Conservation (phyloP, 345 rosid species). For the Trapa incisa region DNA sequence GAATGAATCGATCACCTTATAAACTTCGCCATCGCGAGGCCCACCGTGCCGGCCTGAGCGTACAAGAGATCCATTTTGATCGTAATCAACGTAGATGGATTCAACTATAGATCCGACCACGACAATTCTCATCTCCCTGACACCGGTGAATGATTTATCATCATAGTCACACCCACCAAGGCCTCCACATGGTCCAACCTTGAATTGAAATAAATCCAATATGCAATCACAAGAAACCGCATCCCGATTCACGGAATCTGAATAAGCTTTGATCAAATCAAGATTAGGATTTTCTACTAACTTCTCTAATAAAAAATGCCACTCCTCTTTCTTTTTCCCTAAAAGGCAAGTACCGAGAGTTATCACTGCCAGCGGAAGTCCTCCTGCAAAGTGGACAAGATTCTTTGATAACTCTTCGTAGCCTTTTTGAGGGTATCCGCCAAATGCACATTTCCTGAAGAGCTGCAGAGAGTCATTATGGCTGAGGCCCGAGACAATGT, state of each 20-base stretch:
- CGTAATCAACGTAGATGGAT: neutral
- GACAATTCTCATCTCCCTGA: neutral
- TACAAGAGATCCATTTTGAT: neutral
- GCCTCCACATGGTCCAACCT: neutral
- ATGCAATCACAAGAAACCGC: too few species aligned
- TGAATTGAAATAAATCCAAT: too few species aligned
- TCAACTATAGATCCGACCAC: neutral
- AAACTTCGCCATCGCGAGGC: neutral
- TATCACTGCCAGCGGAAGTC: neutral
- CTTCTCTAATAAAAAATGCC: neutral
- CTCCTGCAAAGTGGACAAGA: constrained; percentile 3
- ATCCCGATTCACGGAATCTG: neutral
- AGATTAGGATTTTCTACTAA: neutral
- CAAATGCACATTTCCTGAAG: neutral
- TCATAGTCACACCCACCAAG: neutral
- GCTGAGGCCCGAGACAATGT: neutral
- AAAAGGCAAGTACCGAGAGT: constrained; percentile 1
- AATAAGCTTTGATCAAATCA: neutral
- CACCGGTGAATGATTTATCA: neutral
- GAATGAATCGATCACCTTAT: neutral
- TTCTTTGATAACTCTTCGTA: constrained; percentile 1
- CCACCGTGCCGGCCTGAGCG: neutral
- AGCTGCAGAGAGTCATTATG: neutral
- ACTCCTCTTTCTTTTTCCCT: neutral
- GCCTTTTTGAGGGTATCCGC: constrained; percentile 5